Conservation (phyloP, 306 rosid species). For the Medicago truncatula region MtrunA17r5.0-ANR NC_053049.1:16681001-16681500, state of each 20-base stretch:
- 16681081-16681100: constrained; percentile 27
- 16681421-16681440: constrained; percentile 86
- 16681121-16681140: constrained; percentile 15
- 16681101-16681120: constrained; percentile 1
- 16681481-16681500: constrained; percentile 25
- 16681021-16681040: constrained; percentile 99
- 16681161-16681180: constrained; percentile 86
- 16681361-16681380: constrained; percentile 40
- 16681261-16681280: constrained; percentile 1
- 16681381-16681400: constrained; percentile 86
- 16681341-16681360: constrained; percentile 21
- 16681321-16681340: constrained; percentile 9
- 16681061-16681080: constrained; percentile 70
- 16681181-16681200: constrained; percentile 89
- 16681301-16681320: constrained; percentile 15
- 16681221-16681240: constrained; percentile 92
- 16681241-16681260: constrained; percentile 60
- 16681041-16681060: constrained; percentile 95
- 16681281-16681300: constrained; percentile 29
- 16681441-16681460: background rate
- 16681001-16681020: constrained; percentile 97
- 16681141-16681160: constrained; percentile 23
- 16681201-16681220: constrained; percentile 92
- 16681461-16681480: constrained; percentile 26
- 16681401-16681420: constrained; percentile 94